Conservation (phyloP, 768 basidiomycete species). For the Termitomyces sp. region DNA sequence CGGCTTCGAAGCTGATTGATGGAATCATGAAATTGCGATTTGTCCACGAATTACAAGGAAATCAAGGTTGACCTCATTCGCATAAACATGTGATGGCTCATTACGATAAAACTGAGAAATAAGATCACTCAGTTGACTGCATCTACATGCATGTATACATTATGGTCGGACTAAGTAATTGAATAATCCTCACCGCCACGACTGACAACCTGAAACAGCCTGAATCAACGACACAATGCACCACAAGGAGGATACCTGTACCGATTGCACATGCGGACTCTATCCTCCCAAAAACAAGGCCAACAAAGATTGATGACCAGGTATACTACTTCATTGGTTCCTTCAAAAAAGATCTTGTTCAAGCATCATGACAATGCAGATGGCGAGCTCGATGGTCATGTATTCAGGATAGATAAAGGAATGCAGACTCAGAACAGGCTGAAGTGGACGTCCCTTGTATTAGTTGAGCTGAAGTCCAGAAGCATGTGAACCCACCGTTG, state of each 20-base stretch:
- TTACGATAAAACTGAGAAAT: too few relatives aligned
- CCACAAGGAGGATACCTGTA: constrained; percentile 20
- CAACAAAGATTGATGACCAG: neutral
- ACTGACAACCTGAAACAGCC: constrained; percentile 1
- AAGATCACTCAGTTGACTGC: too few relatives aligned
- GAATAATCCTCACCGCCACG: neutral
- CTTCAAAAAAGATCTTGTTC: neutral
- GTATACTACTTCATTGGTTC: neutral
- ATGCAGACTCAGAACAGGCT: neutral
- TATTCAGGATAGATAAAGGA: neutral
- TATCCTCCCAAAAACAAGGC: constrained; percentile 28
- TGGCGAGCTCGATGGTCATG: neutral
- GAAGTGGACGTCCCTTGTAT: neutral
- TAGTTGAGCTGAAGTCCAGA: neutral
- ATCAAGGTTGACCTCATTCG: too few relatives aligned
- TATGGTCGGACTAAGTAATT: neutral
- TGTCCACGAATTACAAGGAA: too few relatives aligned
- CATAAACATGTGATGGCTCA: too few relatives aligned
- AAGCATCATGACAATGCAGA: neutral
- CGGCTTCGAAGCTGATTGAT: neutral
- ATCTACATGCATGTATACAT: too few relatives aligned
- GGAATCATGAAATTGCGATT: too few relatives aligned
- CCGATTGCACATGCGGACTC: constrained; percentile 26
- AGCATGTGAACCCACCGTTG: neutral
- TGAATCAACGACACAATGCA: constrained; percentile 12